Percentiles rank a stretch among this genome's conserved stretches.
These are phyloP conservation scores for Dovyalis caffra DNA, from an alignment of 345 rosid genomes.

Conservation along the genomic window DNA sequence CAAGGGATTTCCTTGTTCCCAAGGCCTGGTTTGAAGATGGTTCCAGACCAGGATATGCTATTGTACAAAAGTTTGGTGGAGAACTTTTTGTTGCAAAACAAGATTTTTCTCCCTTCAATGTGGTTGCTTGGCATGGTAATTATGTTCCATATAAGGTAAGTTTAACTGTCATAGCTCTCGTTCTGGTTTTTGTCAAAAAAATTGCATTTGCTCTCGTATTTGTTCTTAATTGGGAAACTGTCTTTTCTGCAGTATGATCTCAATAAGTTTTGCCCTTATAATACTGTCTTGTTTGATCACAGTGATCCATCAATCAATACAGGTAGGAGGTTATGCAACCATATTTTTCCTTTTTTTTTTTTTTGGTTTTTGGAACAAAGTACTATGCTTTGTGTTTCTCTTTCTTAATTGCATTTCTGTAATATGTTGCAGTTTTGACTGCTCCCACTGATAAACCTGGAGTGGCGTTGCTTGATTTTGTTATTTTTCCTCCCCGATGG, in stretches of 20 bases:
- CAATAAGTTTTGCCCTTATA: constrained; percentile 86
- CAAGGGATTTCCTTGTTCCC: constrained; percentile 89
- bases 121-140: constrained; percentile 98
- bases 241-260: constrained; percentile 73
- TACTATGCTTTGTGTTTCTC: too few relatives aligned
- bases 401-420: constrained; percentile 6
- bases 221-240: not conserved
- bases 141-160: constrained; percentile 86
- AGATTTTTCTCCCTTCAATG: constrained; percentile 97
- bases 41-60: constrained; percentile 57
- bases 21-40: constrained; percentile 81
- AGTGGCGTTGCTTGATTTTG: constrained; percentile 93
- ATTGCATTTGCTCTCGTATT: not conserved
- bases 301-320: constrained; percentile 93
- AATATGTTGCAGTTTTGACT: constrained; percentile 67
- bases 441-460: constrained; percentile 98
- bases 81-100: constrained; percentile 82
- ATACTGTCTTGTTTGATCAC: constrained; percentile 89
- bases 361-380: not conserved
- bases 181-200: not conserved
- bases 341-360: not conserved
- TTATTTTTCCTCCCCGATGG: constrained; percentile 95
- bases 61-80: constrained; percentile 86
- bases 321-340: constrained; percentile 36
- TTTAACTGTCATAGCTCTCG: not conserved